Percentiles rank a stretch among this genome's conserved stretches.
phyloP scores from a whole-genome alignment of 2,329 filamentous ascomycete genomes.

The Trichoderma afroharzianum region DNA sequence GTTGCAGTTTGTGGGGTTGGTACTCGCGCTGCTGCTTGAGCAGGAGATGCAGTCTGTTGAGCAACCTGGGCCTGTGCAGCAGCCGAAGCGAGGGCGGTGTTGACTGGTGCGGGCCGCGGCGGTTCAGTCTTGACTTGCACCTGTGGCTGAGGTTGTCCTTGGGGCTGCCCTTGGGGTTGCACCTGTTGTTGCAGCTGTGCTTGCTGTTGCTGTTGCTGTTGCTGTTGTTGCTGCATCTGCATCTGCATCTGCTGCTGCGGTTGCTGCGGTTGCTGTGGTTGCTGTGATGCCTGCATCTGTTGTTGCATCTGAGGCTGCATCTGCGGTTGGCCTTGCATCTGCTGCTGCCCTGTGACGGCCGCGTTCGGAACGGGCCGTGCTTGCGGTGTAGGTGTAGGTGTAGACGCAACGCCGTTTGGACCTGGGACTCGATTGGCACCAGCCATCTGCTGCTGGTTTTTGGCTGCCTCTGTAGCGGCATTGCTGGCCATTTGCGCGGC shows the following conservation, averaged over 20 bases:
- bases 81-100: conserved; percentile 42
- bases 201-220: conserved; percentile 28
- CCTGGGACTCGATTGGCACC: conserved; percentile 29
- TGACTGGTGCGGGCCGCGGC: conserved; percentile 43
- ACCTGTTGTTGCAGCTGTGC: conserved; percentile 27
- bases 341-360: conserved; percentile 26
- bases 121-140: conserved; percentile 29
- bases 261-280: neutral
- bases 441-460: conserved; percentile 38
- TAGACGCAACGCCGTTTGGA: conserved; percentile 27
- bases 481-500: conserved; percentile 38
- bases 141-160: conserved; percentile 19
- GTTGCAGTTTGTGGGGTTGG: conserved; percentile 47
- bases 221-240: conserved; percentile 22
- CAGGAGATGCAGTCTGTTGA: conserved; percentile 42
- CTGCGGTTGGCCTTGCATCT: conserved; percentile 21
- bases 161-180: conserved; percentile 20
- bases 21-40: conserved; percentile 45
- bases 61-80: conserved; percentile 35
- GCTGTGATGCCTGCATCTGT: conserved; percentile 10
- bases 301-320: neutral
- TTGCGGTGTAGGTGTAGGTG: conserved; percentile 25
- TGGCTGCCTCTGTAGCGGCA: conserved; percentile 45
- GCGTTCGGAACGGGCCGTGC: conserved; percentile 27
- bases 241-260: conserved; percentile 19